Conservation (phyloP, 108 stramenopile genomes). For the Cyclostephanos invisitatus region DNA sequence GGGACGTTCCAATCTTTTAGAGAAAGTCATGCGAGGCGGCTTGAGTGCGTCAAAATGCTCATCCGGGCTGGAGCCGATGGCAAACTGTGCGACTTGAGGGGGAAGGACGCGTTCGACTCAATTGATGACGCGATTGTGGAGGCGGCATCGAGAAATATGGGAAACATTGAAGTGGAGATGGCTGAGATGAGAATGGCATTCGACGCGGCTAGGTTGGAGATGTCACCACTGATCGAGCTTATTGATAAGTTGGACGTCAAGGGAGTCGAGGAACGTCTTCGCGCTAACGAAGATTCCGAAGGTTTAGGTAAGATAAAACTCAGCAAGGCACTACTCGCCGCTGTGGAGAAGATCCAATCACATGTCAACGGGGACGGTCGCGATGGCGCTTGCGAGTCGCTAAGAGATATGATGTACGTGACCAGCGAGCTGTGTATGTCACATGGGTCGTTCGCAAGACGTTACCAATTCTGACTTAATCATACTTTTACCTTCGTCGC, state of each 20-base stretch:
- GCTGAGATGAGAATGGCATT: slow-evolving; percentile 29
- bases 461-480: not conserved
- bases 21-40: slow-evolving; percentile 34
- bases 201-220: not conserved
- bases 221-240: not conserved
- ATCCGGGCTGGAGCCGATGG: slow-evolving; percentile 59
- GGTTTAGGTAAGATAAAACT: not conserved
- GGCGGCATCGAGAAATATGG: slow-evolving; percentile 25
- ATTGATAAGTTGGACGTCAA: slow-evolving; percentile 5
- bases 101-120: slow-evolving; percentile 47
- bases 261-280: not conserved
- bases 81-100: slow-evolving; percentile 35
- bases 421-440: no score
- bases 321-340: slow-evolving; percentile 15
- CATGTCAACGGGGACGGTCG: slow-evolving; percentile 5
- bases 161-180: slow-evolving; percentile 21
- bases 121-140: slow-evolving; percentile 26
- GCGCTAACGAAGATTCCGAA: slow-evolving; percentile 1
- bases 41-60: slow-evolving; percentile 47
- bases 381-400: not conserved
- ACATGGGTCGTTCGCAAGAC: not conserved
- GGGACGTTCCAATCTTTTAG: slow-evolving; percentile 56
- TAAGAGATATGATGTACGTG: slow-evolving; percentile 35
- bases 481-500: slow-evolving; percentile 1
- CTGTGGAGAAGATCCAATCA: slow-evolving; percentile 14